Percentiles rank a stretch among this genome's conserved stretches.
phyloP scores from a whole-genome alignment of 2,329 filamentous ascomycete species.

The Dichotomopilus funicola region DNA sequence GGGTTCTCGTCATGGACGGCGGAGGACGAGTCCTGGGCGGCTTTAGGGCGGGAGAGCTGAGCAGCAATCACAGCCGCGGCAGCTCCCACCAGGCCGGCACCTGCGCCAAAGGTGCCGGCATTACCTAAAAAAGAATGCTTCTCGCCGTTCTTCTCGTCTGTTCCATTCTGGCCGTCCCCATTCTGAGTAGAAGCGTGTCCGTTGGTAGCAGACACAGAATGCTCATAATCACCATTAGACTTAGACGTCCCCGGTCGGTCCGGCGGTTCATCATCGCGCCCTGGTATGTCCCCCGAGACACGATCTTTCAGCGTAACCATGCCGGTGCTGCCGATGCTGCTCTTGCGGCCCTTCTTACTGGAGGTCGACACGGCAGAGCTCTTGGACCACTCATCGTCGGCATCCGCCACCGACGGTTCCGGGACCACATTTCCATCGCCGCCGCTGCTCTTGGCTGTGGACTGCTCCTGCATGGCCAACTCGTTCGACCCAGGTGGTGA shows the following conservation, averaged over 20 bases:
- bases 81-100: conserved; percentile 56
- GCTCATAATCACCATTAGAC: conserved; percentile 36
- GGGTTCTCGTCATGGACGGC: conserved; percentile 21
- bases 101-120: conserved; percentile 63
- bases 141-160: conserved; percentile 7
- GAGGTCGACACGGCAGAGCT: conserved; percentile 36
- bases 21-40: conserved; percentile 32
- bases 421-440: neutral
- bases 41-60: conserved; percentile 22
- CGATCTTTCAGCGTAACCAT: conserved; percentile 28
- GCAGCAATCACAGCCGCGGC: conserved; percentile 33
- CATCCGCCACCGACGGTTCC: conserved; percentile 1
- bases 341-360: conserved; percentile 27
- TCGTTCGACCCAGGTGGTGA: conserved; percentile 57
- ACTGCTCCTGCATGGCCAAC: conserved; percentile 8
- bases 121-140: conserved; percentile 65
- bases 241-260: conserved; percentile 30
- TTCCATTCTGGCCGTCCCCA: conserved; percentile 15
- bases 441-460: neutral
- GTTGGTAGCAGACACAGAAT: conserved; percentile 38
- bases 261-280: conserved; percentile 33
- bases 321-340: conserved; percentile 28
- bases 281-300: conserved; percentile 28
- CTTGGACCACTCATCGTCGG: conserved; percentile 27
- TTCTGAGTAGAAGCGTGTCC: conserved; percentile 24